A percentile compares a stretch with the other conserved stretches of the same genome.
These are phyloP conservation scores for Termitomyces sp. DNA, from an alignment of 768 basidiomycete genomes.

Conservation along the genomic window DNA sequence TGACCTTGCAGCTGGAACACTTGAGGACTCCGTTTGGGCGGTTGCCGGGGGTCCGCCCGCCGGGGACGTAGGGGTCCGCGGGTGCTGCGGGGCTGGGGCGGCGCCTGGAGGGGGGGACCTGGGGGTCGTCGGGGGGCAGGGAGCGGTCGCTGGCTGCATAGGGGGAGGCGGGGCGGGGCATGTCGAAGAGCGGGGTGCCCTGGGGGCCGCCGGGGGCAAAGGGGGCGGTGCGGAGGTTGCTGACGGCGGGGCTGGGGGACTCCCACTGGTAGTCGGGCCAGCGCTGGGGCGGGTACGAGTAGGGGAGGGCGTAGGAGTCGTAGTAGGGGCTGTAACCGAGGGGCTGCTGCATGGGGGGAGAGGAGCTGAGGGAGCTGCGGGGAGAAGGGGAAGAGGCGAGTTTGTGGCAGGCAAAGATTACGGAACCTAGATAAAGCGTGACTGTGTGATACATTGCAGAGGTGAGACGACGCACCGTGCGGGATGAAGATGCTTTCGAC, in stretches of 20 bases:
- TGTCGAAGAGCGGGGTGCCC: not conserved
- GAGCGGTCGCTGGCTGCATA: not conserved
- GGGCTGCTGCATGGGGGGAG: constrained; percentile 38
- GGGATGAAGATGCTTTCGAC: constrained; percentile 89
- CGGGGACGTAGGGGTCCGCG: constrained; percentile 29
- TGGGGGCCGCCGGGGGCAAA: constrained; percentile 29
- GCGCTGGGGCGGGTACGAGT: constrained; percentile 35
- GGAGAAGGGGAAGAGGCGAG: constrained; percentile 39
- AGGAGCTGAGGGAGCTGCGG: constrained; percentile 33
- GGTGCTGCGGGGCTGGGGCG: constrained; percentile 48
- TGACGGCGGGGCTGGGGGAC: constrained; percentile 19
- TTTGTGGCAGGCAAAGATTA: constrained; percentile 75
- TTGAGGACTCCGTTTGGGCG: constrained; percentile 67
- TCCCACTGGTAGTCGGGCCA: constrained; percentile 24
- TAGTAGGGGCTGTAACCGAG: constrained; percentile 28
- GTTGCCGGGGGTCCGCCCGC: constrained; percentile 49
- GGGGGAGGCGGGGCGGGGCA: constrained; percentile 3
- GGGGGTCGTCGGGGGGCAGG: constrained; percentile 26
- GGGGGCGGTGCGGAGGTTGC: constrained; percentile 26
- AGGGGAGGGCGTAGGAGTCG: constrained; percentile 28
- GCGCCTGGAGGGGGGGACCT: constrained; percentile 53
- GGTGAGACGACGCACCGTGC: constrained; percentile 56
- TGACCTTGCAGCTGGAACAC: constrained; percentile 79
- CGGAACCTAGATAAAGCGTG: constrained; percentile 38
- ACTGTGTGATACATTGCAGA: constrained; percentile 9